Evolutionary conservation across 2,329 filamentous ascomycete genomes (phyloP).

Genomic region (Penicillium concentricum): DNA sequence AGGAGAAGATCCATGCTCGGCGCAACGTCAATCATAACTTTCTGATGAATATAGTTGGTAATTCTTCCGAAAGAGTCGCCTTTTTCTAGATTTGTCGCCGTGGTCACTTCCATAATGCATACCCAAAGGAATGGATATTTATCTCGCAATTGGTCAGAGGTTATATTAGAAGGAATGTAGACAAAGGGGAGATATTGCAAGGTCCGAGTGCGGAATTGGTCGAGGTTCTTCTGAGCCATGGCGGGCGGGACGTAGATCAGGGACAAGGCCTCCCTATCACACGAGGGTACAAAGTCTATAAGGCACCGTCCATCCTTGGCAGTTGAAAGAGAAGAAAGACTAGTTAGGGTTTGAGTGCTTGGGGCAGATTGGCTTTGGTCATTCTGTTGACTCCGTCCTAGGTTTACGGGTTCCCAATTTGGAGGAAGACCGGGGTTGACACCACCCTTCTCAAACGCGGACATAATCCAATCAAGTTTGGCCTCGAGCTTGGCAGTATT

Average conservation of each 20-base stretch:
- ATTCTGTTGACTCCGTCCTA: neutral
- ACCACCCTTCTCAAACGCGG: constrained; percentile 27
- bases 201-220: constrained; percentile 23
- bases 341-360: neutral
- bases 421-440: constrained; percentile 6
- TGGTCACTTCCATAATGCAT: constrained; percentile 37
- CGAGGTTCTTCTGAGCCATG: constrained; percentile 18
- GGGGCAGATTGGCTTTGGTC: neutral
- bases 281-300: neutral
- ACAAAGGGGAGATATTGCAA: constrained; percentile 30
- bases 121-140: constrained; percentile 43
- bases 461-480: constrained; percentile 31
- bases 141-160: constrained; percentile 27
- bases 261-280: constrained; percentile 9
- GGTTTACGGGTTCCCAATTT: constrained; percentile 15
- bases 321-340: constrained; percentile 3
- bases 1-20: constrained; percentile 24
- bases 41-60: constrained; percentile 21
- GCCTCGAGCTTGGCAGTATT: constrained; percentile 29
- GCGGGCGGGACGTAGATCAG: constrained; percentile 16
- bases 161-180: constrained; percentile 22
- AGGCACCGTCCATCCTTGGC: neutral
- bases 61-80: constrained; percentile 17
- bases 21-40: constrained; percentile 18
- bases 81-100: constrained; percentile 15